These are phyloP conservation scores for Polyporus tsugae DNA, from an alignment of 1,284 basidiomycete genomes.

Conservation along the genomic window DNA sequence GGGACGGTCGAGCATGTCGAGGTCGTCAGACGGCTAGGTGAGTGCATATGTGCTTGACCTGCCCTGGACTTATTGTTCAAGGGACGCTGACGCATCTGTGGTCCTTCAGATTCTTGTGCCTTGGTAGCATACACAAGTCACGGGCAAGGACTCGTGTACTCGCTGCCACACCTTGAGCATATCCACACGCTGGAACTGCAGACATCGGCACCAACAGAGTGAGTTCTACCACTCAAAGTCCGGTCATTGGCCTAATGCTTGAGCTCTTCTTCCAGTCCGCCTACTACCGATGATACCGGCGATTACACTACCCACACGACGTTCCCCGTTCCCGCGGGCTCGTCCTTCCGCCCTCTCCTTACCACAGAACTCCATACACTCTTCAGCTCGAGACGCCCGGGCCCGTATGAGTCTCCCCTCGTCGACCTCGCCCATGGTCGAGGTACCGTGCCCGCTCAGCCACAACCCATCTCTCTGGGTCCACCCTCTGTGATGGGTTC, in stretches of 20 bases:
- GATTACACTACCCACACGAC: slow-evolving; percentile 58
- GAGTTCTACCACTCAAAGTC: slow-evolving; percentile 32
- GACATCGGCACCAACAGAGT: slow-evolving; percentile 49
- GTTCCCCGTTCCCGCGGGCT: slow-evolving; percentile 44
- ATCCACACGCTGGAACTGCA: slow-evolving; percentile 60
- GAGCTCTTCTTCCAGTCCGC: slow-evolving; percentile 44
- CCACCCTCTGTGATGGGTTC: slow-evolving; percentile 63
- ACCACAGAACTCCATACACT: slow-evolving; percentile 63
- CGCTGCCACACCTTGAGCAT: slow-evolving; percentile 71
- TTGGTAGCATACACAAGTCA: slow-evolving; percentile 70
- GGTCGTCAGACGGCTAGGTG: slow-evolving; percentile 64
- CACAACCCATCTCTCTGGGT: slow-evolving; percentile 65
- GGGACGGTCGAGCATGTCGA: slow-evolving; percentile 58
- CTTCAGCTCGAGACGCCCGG: slow-evolving; percentile 60
- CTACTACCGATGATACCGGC: slow-evolving; percentile 62
- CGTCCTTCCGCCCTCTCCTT: slow-evolving; percentile 35
- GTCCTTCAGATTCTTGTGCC: slow-evolving; percentile 60
- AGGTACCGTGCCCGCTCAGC: slow-evolving; percentile 57
- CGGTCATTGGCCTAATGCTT: neutral
- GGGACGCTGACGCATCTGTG: neutral
- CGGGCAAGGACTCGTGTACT: slow-evolving; percentile 67
- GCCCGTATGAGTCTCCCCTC: slow-evolving; percentile 52
- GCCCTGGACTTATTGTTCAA: neutral
- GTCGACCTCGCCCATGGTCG: slow-evolving; percentile 57
- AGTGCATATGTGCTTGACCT: slow-evolving; percentile 21